Evolutionary conservation across 805 yeast genomes (phyloP), one percentile per base, ranked within the genome.

Genomic region (Saccharomyces kudriavzevii): DNA sequence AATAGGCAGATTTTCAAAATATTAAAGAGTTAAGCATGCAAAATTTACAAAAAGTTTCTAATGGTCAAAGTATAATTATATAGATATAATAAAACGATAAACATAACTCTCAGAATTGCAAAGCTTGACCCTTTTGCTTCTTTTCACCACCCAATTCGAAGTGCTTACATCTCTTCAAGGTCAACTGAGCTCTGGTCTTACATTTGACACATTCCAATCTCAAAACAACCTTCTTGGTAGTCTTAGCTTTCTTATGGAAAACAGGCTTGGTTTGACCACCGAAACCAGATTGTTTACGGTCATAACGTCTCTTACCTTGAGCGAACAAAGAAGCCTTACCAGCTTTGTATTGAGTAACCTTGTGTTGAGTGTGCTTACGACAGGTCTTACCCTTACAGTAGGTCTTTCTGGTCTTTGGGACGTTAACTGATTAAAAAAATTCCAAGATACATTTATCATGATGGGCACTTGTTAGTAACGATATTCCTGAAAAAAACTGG

Each of bases 221-320:
- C 76, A 94, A 87, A 67, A 94, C 99, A 77, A 94, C 96, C 88
- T 94, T 94, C 90, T 94, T 94, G 84, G 99, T 94, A 70, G 98
- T 94, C 90, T 94, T 94, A 73, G 99, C 99, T 81, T 94, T 94
- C 89, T 94, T 94, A 88, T 90, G 98, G 97, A 94, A 94, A 81
- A 94, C 87, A 76, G 85, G 99, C 85, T 90, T 94, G 81, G 99
- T 94, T 84, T 94, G 99, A 89, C 99, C 99, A 89, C 99, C 99
- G 82, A 84, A 94, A 90, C 99, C 99, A 73, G 87, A 77, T 84
- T 94, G 99, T 82, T 94, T 94, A 82, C 99, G 96, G 92, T 94
- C 99, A 84, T 94, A 94, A 85, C 99, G 91, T 85, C 99, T 90
- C 92, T 95, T 94, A 87, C 99, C 99, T 83, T 94, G 98, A 70